Evolutionary conservation across 2,329 filamentous ascomycete genomes (phyloP), one percentile per base, ranked within the genome.

Genomic region (Septoria petroselini): DNA sequence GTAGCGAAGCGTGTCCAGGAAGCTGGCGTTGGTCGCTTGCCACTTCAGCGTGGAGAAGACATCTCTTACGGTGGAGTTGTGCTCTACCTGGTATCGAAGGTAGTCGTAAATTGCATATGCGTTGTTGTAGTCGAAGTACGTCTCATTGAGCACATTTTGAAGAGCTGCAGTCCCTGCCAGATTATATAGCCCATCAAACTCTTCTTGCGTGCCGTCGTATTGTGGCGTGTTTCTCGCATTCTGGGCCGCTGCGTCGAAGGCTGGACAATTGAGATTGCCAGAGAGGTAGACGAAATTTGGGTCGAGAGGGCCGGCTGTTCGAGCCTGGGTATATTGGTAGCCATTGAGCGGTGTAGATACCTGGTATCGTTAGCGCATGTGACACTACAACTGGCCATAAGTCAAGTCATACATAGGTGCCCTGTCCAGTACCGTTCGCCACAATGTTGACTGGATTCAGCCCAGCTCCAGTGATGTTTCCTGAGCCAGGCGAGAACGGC

Each of bases 321-420:
- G 62, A 17, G 83, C 72, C 23, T 68, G 68, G 6, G 78, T 70
- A 61, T 82, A 82, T 58, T 82, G 79, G 58, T 82, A 82, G 30
- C 80, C 79, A 39, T 69, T 63, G 29, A 83, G 59, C 1, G 80
- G 80, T 39, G 67, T 71, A 21, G 73, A 65, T 7, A 76, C 60
- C 30, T 64, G 38, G 11, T 7, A 5, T 15, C 11, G 44, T 55
- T n/a, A 53, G 46, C 12, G 8, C 19, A 3, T 15, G 11, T 8
- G 15, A 2, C 8, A 5, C 19, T 11, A 2, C 3, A 11, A n/a
- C 6, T 1, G 7, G 15, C 19, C 12, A 7, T 17, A 17, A 1
- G 3, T 30, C 27, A 27, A 41, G n/a, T 21, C 14, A 27, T 50
- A 38, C 42, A 62, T 57, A 48, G 63, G 62, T 11, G 55, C 23